Conservation (phyloP, 2,329 filamentous ascomycete genomes). For the Hypoxylon sp. region DNA sequence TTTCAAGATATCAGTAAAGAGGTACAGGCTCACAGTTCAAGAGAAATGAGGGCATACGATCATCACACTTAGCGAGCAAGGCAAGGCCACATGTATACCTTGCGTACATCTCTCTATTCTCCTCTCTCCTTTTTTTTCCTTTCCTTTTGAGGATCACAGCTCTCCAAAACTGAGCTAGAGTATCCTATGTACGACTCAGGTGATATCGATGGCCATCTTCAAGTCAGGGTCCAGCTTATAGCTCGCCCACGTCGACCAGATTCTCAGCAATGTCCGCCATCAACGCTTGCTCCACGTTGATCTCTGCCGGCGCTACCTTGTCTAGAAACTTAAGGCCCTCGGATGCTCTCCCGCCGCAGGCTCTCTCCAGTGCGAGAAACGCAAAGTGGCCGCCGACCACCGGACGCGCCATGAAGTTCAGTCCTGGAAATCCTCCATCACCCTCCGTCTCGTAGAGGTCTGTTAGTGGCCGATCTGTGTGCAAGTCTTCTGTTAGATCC, state of each 20-base stretch:
- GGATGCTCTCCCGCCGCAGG: constrained; percentile 74
- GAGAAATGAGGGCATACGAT: too few relatives aligned
- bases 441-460: constrained; percentile 86
- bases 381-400: constrained; percentile 89
- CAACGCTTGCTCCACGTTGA: constrained; percentile 48
- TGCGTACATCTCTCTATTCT: not conserved
- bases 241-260: constrained; percentile 37
- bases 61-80: too few relatives aligned
- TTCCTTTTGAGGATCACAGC: not conserved
- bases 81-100: not conserved
- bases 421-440: constrained; percentile 75
- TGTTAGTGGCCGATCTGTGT: constrained; percentile 73
- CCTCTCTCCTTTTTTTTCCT: not conserved
- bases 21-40: too few relatives aligned
- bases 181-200: not conserved
- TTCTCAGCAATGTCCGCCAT: constrained; percentile 38
- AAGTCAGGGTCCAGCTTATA: constrained; percentile 25
- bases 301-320: constrained; percentile 42
- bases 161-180: not conserved
- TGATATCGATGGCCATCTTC: not conserved
- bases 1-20: too few relatives aligned
- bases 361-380: constrained; percentile 80
- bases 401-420: constrained; percentile 80
- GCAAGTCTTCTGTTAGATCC: constrained; percentile 23
- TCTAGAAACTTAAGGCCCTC: constrained; percentile 63